phyloP scores from a whole-genome alignment of 345 rosid species.

The Fremontodendron californicum region DNA sequence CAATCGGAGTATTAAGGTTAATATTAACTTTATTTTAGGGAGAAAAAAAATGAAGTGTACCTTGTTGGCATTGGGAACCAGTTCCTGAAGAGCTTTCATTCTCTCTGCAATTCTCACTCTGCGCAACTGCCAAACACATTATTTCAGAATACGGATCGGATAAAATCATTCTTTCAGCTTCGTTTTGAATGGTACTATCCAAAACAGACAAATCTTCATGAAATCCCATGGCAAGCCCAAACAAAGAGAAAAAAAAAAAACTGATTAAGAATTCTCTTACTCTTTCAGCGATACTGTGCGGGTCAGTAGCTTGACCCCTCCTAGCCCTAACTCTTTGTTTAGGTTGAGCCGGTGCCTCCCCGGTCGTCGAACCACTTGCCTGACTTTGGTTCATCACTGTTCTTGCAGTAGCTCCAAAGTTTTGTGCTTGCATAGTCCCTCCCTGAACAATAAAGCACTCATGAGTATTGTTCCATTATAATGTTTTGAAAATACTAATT shows the following conservation, averaged over 20 bases:
- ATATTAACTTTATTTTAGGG: too few relatives aligned
- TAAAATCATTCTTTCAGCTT: not conserved
- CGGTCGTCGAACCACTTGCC: slow-evolving; percentile 50
- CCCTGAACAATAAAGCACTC: slow-evolving; percentile 9
- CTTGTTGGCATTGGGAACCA: slow-evolving; percentile 97
- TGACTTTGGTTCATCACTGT: slow-evolving; percentile 36
- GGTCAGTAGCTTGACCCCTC: slow-evolving; percentile 99
- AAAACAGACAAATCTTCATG: not conserved
- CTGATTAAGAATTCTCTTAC: slow-evolving; percentile 28
- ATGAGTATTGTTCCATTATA: not conserved
- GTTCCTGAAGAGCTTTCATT: slow-evolving; percentile 96
- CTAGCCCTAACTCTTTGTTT: slow-evolving; percentile 87
- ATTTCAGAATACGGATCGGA: slow-evolving; percentile 3
- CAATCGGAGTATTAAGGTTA: too few relatives aligned
- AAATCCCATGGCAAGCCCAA: slow-evolving; percentile 2
- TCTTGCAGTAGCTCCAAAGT: slow-evolving; percentile 32
- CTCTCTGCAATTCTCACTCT: slow-evolving; percentile 97
- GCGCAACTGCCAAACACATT: slow-evolving; percentile 53
- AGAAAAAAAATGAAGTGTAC: slow-evolving; percentile 23
- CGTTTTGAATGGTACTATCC: not conserved
- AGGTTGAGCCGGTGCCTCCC: slow-evolving; percentile 56
- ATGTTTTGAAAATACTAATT: too few relatives aligned
- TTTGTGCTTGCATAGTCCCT: slow-evolving; percentile 29
- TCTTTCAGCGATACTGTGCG: slow-evolving; percentile 96
- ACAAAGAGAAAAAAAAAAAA: too few relatives aligned